Evolutionary conservation across 345 rosid genomes (phyloP), one percentile per base, ranked within the genome.

Genomic region (Melaleuca quinquenervia): DNA sequence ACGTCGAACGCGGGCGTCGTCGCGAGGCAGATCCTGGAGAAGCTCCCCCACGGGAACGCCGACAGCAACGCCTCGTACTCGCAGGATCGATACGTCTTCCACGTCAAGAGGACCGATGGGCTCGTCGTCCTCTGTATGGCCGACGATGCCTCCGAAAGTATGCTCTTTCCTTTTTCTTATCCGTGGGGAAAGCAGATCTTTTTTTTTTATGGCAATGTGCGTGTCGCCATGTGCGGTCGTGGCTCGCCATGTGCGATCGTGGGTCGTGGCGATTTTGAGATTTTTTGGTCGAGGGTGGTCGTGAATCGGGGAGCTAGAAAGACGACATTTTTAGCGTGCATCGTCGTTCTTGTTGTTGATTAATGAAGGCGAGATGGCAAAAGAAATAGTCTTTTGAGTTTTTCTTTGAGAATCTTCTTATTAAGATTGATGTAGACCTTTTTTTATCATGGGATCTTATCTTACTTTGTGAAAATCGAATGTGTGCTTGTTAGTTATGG

Each of bases 81-180:
- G 16, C 90, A 90, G n/a, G 92, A 90, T 76, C 86, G 89, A 41
- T 88, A 86, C 87, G 86, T 93, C 58, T 93, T 93, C 86, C 94
- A 93, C 21, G 89, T 92, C 87, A 91, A 91, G 74, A 86, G 90
- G 52, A 90, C 91, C 12, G 91, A 91, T 84, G 91, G 91, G 84
- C 90, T 93, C 88, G 89, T 90, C 80, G 91, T 91, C 83, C 91
- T 93, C 32, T 92, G 92, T 84, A 91, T 93, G 92, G 91, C 91
- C 21, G 93, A 93, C 21, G 92, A 88, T 45, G 53, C 90, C 83
- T 58, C 83, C 6, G 91, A 86, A 56, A 83, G 94, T 92, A 83
- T 74, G 87, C 44, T 55, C 20, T 48, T 53, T 10, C 50, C 7
- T 27, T 41, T 24, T 55, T 3, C 36, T 82, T 26, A 26, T 16